Percentiles rank a stretch among this genome's conserved stretches.
phyloP scores from a whole-genome alignment of 345 rosid genomes.

The Kernera saxatilis region DNA sequence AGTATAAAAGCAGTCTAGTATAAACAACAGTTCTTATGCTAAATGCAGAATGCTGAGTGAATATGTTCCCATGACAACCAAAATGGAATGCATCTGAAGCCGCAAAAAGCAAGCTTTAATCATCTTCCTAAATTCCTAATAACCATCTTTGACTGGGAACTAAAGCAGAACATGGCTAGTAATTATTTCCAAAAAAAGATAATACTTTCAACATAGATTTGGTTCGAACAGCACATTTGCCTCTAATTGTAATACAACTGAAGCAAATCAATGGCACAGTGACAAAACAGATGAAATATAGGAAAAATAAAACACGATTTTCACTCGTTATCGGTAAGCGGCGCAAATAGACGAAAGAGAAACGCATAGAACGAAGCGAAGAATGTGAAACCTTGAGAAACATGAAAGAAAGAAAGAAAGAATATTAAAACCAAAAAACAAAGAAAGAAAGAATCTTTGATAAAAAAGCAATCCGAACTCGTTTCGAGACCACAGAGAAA shows the following conservation, averaged over 20 bases:
- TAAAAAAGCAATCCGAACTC: not conserved
- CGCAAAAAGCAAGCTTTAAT: not conserved
- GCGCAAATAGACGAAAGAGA: not conserved
- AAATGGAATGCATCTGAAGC: not conserved
- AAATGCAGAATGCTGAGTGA: not conserved
- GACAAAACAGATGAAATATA: not conserved
- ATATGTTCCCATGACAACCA: not conserved
- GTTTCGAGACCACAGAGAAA: not conserved
- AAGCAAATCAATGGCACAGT: conserved; percentile 17
- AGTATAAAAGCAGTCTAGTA: not conserved
- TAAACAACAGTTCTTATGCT: not conserved
- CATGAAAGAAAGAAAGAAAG: not conserved
- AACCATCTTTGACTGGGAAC: not conserved
- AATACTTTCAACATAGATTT: not conserved
- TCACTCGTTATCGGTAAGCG: not conserved
- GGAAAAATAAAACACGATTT: not conserved
- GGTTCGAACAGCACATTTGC: not conserved
- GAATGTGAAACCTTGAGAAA: not conserved
- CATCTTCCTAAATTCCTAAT: not conserved
- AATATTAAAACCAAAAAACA: too few relatives aligned
- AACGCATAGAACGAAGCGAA: not conserved
- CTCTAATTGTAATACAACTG: not conserved
- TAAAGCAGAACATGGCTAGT: conserved; percentile 14
- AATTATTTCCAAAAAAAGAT: not conserved
- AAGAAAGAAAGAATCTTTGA: not conserved